Conservation (phyloP, 495 filamentous ascomycete genomes). For the Friedmanniomyces simplex region DNA sequence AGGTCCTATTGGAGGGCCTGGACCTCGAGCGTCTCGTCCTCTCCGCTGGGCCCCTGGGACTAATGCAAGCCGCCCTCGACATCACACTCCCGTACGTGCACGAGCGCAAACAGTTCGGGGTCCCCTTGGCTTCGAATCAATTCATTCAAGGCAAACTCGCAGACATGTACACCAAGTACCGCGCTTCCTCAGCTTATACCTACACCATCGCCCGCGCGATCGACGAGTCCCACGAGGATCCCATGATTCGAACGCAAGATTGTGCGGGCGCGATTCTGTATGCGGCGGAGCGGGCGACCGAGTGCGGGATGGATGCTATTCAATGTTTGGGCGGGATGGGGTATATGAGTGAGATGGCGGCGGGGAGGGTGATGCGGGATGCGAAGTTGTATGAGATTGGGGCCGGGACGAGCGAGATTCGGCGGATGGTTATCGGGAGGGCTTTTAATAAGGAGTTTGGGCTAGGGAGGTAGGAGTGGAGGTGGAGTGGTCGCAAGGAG, state of each 20-base stretch:
- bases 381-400: slow-evolving; percentile 94
- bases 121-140: slow-evolving; percentile 85
- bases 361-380: slow-evolving; percentile 75
- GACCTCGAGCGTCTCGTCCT: slow-evolving; percentile 91
- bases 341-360: slow-evolving; percentile 90
- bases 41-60: slow-evolving; percentile 78
- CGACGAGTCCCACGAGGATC: slow-evolving; percentile 22
- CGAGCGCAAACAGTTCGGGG: slow-evolving; percentile 76
- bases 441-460: slow-evolving; percentile 86
- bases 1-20: slow-evolving; percentile 89
- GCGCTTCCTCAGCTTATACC: slow-evolving; percentile 55
- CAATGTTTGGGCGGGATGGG: slow-evolving; percentile 93
- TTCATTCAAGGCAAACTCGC: slow-evolving; percentile 87
- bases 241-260: slow-evolving; percentile 66
- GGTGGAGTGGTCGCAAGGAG: too few relatives aligned
- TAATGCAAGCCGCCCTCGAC: slow-evolving; percentile 91
- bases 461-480: neutral
- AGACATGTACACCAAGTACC: slow-evolving; percentile 93
- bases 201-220: slow-evolving; percentile 45
- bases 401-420: slow-evolving; percentile 86
- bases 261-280: slow-evolving; percentile 92
- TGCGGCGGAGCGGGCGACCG: slow-evolving; percentile 86
- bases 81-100: slow-evolving; percentile 84
- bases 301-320: slow-evolving; percentile 80
- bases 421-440: slow-evolving; percentile 88